Percentiles rank a stretch among this genome's conserved stretches.
phyloP scores from a whole-genome alignment of 805 yeast species.

The Yamadazyma scolyti region DNA sequence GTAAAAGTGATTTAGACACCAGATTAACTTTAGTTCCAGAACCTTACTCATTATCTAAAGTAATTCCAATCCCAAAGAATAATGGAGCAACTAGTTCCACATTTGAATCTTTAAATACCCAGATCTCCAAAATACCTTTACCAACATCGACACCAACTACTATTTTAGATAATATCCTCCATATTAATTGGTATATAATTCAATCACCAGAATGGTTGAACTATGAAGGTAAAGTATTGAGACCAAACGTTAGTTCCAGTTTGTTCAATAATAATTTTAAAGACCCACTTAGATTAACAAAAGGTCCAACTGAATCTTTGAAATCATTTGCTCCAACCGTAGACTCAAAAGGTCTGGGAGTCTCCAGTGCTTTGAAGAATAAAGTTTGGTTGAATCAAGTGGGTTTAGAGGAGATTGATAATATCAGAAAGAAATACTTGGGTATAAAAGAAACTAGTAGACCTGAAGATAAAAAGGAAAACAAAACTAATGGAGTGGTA shows the following conservation, averaged over 20 bases:
- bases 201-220: conserved; percentile 41
- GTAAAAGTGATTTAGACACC: conserved; percentile 71
- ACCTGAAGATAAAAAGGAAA: conserved; percentile 5
- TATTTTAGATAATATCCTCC: conserved; percentile 39
- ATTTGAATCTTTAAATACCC: conserved; percentile 28
- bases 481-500: conserved; percentile 7
- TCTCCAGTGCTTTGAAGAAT: conserved; percentile 27
- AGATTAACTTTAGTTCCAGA: conserved; percentile 67
- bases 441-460: conserved; percentile 7
- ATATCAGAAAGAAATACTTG: conserved; percentile 18
- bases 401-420: conserved; percentile 28
- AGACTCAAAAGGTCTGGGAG: conserved; percentile 32
- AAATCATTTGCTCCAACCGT: conserved; percentile 34
- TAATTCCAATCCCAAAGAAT: conserved; percentile 47
- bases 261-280: conserved; percentile 20
- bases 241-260: conserved; percentile 25
- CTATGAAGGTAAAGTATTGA: conserved; percentile 21
- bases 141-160: conserved; percentile 29
- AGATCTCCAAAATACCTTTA: conserved; percentile 29
- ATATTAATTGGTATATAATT: conserved; percentile 44
- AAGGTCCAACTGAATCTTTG: conserved; percentile 18
- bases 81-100: conserved; percentile 18
- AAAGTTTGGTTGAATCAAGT: conserved; percentile 39
- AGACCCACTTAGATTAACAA: conserved; percentile 14
- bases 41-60: conserved; percentile 61